Percentiles rank a stretch among this genome's conserved stretches.
Conservation (phyloP, 176 grass and related monocot genomes). For the Leersia perrieri region DNA sequence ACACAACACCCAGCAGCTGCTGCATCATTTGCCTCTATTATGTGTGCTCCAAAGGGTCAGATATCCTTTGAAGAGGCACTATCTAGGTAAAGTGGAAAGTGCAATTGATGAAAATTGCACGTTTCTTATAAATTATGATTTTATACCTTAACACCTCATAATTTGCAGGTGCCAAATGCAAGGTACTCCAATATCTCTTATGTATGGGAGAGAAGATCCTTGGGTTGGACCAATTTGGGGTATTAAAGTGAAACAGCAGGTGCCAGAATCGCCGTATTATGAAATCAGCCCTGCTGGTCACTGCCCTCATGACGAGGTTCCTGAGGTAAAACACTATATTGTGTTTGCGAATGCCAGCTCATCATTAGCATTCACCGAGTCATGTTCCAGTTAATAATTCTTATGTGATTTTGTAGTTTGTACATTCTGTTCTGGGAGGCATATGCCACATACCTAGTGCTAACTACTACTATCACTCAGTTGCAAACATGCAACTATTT, state of each 20-base stretch:
- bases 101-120: neutral
- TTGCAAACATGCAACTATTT: neutral
- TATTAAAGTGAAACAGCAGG: conserved; percentile 73
- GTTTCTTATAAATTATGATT: neutral
- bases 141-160: conserved; percentile 13
- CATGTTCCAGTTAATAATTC: neutral
- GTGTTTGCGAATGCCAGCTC: neutral
- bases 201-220: conserved; percentile 98
- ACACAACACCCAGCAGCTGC: conserved; percentile 92
- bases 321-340: conserved; percentile 62
- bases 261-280: conserved; percentile 86
- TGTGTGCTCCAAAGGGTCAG: conserved; percentile 83
- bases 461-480: neutral
- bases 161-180: conserved; percentile 62
- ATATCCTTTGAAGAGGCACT: conserved; percentile 81
- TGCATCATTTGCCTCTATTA: conserved; percentile 94
- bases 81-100: conserved; percentile 36
- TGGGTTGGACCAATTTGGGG: conserved; percentile 94
- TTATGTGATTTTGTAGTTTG: conserved; percentile 2
- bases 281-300: conserved; percentile 95
- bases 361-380: neutral
- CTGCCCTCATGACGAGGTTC: conserved; percentile 98
- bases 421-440: neutral
- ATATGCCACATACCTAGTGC: neutral
- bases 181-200: conserved; percentile 73